phyloP scores from a whole-genome alignment of 371 early-diverging fungal genomes.

The Nematocida displodere region DNA sequence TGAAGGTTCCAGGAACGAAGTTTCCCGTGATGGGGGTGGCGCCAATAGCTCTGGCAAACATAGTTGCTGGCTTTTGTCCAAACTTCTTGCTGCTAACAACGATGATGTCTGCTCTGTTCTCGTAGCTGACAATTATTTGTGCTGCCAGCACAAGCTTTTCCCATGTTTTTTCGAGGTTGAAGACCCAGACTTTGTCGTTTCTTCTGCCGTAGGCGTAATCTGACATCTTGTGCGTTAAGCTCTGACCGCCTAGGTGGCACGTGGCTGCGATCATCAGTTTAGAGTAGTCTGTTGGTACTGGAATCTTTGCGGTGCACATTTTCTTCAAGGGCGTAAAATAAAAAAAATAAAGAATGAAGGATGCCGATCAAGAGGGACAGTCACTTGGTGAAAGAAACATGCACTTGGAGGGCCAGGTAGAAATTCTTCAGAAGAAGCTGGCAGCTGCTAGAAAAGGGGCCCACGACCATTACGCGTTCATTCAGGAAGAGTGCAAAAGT shows the following conservation, averaged over 20 bases:
- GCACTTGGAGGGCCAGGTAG: slow-evolving; percentile 9
- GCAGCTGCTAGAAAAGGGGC: too few species aligned
- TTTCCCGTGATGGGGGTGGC: slow-evolving; percentile 92
- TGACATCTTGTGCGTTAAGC: slow-evolving; percentile 57
- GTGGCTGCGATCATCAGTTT: slow-evolving; percentile 57
- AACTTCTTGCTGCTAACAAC: slow-evolving; percentile 87
- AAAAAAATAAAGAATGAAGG: slow-evolving; percentile 9
- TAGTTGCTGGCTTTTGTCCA: slow-evolving; percentile 93
- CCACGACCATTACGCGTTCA: not conserved
- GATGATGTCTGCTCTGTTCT: slow-evolving; percentile 84
- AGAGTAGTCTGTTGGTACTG: slow-evolving; percentile 61
- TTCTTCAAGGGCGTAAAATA: slow-evolving; percentile 50
- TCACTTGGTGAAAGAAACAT: not conserved
- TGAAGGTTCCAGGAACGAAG: slow-evolving; percentile 99
- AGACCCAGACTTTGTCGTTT: slow-evolving; percentile 68
- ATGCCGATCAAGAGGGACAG: not conserved
- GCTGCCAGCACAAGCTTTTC: slow-evolving; percentile 97
- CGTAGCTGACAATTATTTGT: slow-evolving; percentile 81
- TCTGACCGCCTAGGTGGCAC: slow-evolving; percentile 64
- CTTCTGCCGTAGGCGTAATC: slow-evolving; percentile 61
- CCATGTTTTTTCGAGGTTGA: slow-evolving; percentile 96
- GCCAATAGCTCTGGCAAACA: slow-evolving; percentile 90
- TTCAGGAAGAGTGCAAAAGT: not conserved
- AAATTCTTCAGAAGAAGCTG: not conserved
- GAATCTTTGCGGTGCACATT: slow-evolving; percentile 48